Evolutionary conservation across 2,329 filamentous ascomycete species (phyloP), one percentile per base, ranked within the genome.

Genomic region (Sporothrix phasma): DNA sequence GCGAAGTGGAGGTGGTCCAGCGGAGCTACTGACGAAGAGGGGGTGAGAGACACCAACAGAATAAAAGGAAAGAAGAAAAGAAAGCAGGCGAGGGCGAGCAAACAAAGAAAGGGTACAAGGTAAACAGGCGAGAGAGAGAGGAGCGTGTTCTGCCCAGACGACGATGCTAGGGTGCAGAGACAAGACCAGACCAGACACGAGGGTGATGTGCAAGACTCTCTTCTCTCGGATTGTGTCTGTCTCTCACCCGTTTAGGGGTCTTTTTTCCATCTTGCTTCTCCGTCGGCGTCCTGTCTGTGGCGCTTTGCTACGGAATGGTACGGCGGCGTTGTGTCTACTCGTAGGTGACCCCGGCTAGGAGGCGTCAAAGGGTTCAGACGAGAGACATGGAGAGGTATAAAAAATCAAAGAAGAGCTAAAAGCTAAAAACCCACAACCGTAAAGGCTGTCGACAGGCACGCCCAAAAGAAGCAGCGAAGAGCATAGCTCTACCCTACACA

Each of bases 31-130:
- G 17, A 34, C 5, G 6, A 17, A 53, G 41, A 46, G 7, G 24
- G 24, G 46, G 56, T n/a, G 15, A 60, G 39, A 59, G 45, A 59
- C n/a, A n/a, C n/a, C n/a, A n/a, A n/a, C n/a, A n/a, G n/a, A 59
- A 45, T 37, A 59, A 45, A 58, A 3, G 22, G 46, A 45, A 59
- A 5, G 7, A n/a, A 60, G n/a, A n/a, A n/a, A 45, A 19, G 47
- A 15, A 15, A 26, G 45, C 8, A n/a, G n/a, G n/a, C n/a, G n/a
- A n/a, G n/a, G n/a, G 45, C 22, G 34, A 6, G 13, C 34, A 10
- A 37, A 37, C 34, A 10, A 37, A 37, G 34, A 37, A 8, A 13
- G 34, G 34, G 8, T 49, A 29, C 22, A 34, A 5, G 22, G 45
- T 29, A 47, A 8, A 15, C 24, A 46, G 2, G 43, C 43, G 8